These are phyloP conservation scores for Epichloe hybrida DNA, from an alignment of 2,329 filamentous ascomycete species.

Conservation along the genomic window DNA sequence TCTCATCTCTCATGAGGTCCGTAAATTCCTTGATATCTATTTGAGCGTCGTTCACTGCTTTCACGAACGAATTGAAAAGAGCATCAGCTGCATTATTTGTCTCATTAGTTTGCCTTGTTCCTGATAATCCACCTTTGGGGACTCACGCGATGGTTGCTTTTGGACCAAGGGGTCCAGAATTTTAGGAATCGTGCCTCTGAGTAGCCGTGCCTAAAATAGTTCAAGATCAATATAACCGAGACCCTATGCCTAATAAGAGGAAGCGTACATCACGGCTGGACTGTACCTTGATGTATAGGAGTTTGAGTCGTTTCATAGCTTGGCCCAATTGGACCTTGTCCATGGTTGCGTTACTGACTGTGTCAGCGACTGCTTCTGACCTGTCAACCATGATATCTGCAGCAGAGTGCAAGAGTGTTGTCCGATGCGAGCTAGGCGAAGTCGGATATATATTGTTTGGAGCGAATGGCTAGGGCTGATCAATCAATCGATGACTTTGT, in stretches of 20 bases:
- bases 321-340: slow-evolving; percentile 37
- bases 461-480: background rate
- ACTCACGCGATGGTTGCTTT: slow-evolving; percentile 38
- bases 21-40: slow-evolving; percentile 39
- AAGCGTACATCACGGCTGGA: background rate
- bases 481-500: background rate
- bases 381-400: slow-evolving; percentile 4
- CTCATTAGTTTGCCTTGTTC: slow-evolving; percentile 2
- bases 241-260: background rate
- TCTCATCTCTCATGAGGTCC: slow-evolving; percentile 31
- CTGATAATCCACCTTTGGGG: background rate
- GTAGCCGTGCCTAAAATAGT: slow-evolving; percentile 17
- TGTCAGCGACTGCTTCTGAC: background rate
- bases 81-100: slow-evolving; percentile 29
- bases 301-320: slow-evolving; percentile 36
- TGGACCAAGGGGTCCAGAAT: slow-evolving; percentile 34
- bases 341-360: slow-evolving; percentile 13
- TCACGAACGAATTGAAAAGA: slow-evolving; percentile 33
- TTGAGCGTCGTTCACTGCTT: slow-evolving; percentile 32
- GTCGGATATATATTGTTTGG: background rate
- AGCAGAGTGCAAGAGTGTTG: background rate
- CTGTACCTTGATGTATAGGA: slow-evolving; percentile 40
- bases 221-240: slow-evolving; percentile 7
- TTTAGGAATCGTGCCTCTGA: slow-evolving; percentile 24
- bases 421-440: background rate